Conservation (phyloP, 805 yeast genomes). For the Hanseniaspora lindneri region DNA sequence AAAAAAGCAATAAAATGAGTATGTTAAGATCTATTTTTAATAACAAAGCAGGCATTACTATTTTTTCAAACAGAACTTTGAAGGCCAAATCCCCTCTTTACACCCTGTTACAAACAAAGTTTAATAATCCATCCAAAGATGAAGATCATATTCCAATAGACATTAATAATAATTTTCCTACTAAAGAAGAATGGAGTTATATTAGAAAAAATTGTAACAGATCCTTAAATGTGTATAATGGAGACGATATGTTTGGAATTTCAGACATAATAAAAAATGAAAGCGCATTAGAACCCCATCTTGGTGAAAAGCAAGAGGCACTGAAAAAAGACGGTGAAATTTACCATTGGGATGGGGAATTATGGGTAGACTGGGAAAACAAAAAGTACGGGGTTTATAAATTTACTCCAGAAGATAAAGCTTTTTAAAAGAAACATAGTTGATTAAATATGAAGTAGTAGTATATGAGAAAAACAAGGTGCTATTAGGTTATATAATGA, state of each 20-base stretch:
- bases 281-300: not conserved
- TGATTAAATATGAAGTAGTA: too few relatives aligned
- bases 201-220: conserved; percentile 12
- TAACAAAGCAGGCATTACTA: conserved; percentile 10
- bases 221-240: conserved; percentile 11
- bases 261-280: conserved; percentile 6
- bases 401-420: not conserved
- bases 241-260: conserved; percentile 11
- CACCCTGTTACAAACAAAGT: conserved; percentile 2
- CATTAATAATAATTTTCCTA: conserved; percentile 11
- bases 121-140: conserved; percentile 11
- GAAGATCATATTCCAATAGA: conserved; percentile 10
- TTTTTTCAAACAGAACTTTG: conserved; percentile 11
- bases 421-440: too few relatives aligned
- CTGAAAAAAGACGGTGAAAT: not conserved
- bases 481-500: too few relatives aligned
- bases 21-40: conserved; percentile 10
- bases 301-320: conserved; percentile 6
- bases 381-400: conserved; percentile 23
- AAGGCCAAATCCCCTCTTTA: conserved; percentile 13
- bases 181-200: conserved; percentile 11
- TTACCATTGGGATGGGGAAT: conserved; percentile 17
- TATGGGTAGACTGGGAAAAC: conserved; percentile 31
- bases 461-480: too few relatives aligned
- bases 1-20: not conserved